Conservation (phyloP, 768 basidiomycete genomes). For the Bullera alba region DNA sequence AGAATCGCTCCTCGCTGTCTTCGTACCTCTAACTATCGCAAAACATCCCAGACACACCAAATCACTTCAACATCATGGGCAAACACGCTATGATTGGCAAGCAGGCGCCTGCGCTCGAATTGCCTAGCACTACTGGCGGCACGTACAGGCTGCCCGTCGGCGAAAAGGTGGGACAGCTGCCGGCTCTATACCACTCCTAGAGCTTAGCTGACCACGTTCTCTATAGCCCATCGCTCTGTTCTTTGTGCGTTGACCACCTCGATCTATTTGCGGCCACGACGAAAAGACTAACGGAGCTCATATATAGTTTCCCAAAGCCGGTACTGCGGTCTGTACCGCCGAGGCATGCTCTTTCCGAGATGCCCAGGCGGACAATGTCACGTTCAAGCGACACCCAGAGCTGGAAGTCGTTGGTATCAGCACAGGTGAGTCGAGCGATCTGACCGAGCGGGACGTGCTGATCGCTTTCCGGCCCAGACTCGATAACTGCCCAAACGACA, state of each 20-base stretch:
- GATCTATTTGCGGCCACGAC: not conserved
- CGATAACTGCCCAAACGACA: conserved; percentile 63
- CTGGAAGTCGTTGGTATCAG: conserved; percentile 68
- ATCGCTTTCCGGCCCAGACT: conserved; percentile 49
- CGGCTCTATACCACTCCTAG: conserved; percentile 18
- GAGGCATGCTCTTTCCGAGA: conserved; percentile 79
- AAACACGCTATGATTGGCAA: conserved; percentile 53
- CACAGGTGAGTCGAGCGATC: conserved; percentile 40
- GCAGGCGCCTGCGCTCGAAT: conserved; percentile 59
- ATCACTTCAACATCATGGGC: conserved; percentile 10
- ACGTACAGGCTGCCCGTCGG: conserved; percentile 52
- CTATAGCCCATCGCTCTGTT: conserved; percentile 60
- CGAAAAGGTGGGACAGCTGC: conserved; percentile 24
- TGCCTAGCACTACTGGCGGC: conserved; percentile 57
- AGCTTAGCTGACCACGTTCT: conserved; percentile 49
- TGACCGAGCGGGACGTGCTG: not conserved
- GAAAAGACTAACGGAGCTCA: not conserved
- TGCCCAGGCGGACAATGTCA: conserved; percentile 57
- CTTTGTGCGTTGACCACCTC: conserved; percentile 56
- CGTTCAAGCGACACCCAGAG: conserved; percentile 57
- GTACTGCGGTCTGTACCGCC: conserved; percentile 69
- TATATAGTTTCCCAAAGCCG: conserved; percentile 48
- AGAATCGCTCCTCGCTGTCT: too few relatives aligned
- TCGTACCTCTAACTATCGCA: too few relatives aligned
- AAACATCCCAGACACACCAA: too few relatives aligned